Evolutionary conservation across 2,329 filamentous ascomycete species (phyloP), one percentile per base, ranked within the genome.

Genomic region (Diaporthe ilicicola): DNA sequence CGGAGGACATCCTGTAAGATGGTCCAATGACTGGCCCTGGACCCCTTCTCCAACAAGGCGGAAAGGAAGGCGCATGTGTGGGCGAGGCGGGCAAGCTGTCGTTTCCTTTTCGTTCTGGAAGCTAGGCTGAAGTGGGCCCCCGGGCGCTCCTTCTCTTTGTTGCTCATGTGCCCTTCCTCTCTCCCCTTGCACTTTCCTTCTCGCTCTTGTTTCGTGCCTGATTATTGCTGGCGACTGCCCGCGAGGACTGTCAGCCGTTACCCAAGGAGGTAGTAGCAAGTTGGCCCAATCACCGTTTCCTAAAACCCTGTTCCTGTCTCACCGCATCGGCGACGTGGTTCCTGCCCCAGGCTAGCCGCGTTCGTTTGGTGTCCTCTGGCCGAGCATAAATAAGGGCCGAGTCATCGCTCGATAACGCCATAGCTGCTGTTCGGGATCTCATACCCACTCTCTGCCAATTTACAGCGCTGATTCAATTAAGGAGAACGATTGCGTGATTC

Each of bases 401-500:
- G 55, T 42, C 54, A 67, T 22, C 46, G 37, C 27, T 42, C 46
- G 71, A 71, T 73, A 56, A 44, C 71, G 68, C 64, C 56, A 73
- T 73, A 24, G 44, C 29, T 42, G 53, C 27, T 37, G 22, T 53
- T 59, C 51, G 53, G 37, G 59, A 66, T 27, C 59, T 66, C 37
- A 70, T 42, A 66, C 67, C 46, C 67, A 64, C 54, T 32, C 62
- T n/a, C n/a, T n/a, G n/a, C n/a, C 70, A 34, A 59, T 65, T 65
- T 13, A 29, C 32, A 24, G 48, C 56, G 56, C 53, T 72, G 70
- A 72, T 61, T 70, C 12, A 46, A 72, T 70, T 53, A 64, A 70
- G 68, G 68, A 64, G 39, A 27, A n/a, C n/a, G 27, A 72, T 72
- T 70, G 71, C 71, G 71, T 72, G 71, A 55, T 72, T 51, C 29